A percentile compares a stretch with the other conserved stretches of the same genome.
Conservation (phyloP, 2,329 filamentous ascomycete species). For the Ascocoryne sarcoides region DNA sequence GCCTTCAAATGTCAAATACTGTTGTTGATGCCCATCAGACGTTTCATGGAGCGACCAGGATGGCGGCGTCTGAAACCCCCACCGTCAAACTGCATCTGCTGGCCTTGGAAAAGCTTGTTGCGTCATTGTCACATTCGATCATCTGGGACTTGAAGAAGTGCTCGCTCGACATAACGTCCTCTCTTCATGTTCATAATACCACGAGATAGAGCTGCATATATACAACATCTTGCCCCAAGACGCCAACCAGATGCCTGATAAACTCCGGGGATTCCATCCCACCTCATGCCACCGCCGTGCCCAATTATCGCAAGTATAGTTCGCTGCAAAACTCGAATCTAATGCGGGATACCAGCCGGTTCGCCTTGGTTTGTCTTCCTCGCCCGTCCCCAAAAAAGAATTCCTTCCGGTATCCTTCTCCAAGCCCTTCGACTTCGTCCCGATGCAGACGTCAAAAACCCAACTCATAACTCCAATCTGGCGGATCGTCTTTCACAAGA, state of each 20-base stretch:
- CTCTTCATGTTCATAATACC: background rate
- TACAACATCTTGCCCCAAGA: constrained; percentile 7
- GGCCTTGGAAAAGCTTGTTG: too few relatives aligned
- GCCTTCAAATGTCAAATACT: too few relatives aligned
- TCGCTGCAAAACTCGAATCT: background rate
- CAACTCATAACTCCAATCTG: constrained; percentile 1
- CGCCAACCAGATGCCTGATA: constrained; percentile 10
- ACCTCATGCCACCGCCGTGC: constrained; percentile 3
- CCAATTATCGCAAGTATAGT: constrained; percentile 1
- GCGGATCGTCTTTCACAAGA: constrained; percentile 8
- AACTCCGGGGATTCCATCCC: constrained; percentile 5
- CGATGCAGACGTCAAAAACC: background rate
- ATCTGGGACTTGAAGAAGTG: too few relatives aligned
- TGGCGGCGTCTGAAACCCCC: too few relatives aligned
- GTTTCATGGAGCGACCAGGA: too few relatives aligned
- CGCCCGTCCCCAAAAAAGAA: background rate
- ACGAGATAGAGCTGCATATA: constrained; percentile 4
- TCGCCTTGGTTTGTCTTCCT: background rate
- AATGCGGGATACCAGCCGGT: background rate
- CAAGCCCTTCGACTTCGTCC: constrained; percentile 1
- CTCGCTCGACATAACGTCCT: too few relatives aligned
- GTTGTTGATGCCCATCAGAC: too few relatives aligned
- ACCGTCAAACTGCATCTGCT: too few relatives aligned
- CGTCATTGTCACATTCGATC: too few relatives aligned
- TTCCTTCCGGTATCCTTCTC: constrained; percentile 2